Evolutionary conservation across 768 basidiomycete genomes (phyloP).

Genomic region (Suillus subalutaceus): DNA sequence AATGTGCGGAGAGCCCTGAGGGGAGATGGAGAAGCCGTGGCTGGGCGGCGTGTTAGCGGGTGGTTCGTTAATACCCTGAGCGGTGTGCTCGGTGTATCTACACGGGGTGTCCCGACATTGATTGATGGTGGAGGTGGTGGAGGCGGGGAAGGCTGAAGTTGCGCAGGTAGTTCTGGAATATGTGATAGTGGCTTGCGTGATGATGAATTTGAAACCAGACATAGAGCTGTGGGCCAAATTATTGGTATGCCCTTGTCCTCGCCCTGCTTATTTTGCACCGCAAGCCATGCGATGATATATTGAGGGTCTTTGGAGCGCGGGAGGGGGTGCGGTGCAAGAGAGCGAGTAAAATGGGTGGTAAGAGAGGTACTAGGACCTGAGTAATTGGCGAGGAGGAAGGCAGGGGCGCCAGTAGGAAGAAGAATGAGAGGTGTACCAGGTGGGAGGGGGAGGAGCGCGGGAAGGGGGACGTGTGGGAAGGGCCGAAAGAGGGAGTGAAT

Average conservation of each 20-base stretch:
- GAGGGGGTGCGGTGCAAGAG: conserved; percentile 44
- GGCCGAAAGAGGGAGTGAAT: conserved; percentile 64
- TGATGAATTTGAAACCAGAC: conserved; percentile 46
- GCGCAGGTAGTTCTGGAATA: conserved; percentile 66
- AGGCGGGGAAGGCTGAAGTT: conserved; percentile 58
- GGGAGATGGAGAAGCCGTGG: conserved; percentile 32
- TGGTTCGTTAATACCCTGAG: conserved; percentile 19
- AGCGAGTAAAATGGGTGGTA: conserved; percentile 62
- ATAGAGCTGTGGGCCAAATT: conserved; percentile 71
- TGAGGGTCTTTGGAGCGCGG: conserved; percentile 24
- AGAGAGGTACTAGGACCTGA: conserved; percentile 66
- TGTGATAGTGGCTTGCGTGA: conserved; percentile 49
- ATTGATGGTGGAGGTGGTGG: conserved; percentile 40
- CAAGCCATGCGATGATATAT: conserved; percentile 74
- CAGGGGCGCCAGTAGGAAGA: conserved; percentile 71
- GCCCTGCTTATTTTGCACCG: conserved; percentile 75
- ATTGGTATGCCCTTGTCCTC: conserved; percentile 79
- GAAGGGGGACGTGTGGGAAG: conserved; percentile 61
- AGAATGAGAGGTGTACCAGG: conserved; percentile 71
- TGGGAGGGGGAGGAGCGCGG: conserved; percentile 42
- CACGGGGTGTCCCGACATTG: conserved; percentile 23
- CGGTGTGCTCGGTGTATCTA: conserved; percentile 15
- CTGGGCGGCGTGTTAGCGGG: conserved; percentile 40
- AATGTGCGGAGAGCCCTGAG: conserved; percentile 51
- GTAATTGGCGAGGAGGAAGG: conserved; percentile 74